Percentiles rank a stretch among this genome's conserved stretches.
phyloP scores from a whole-genome alignment of 192 early-diverging fungal species.

The Mortierella antarctica region DNA sequence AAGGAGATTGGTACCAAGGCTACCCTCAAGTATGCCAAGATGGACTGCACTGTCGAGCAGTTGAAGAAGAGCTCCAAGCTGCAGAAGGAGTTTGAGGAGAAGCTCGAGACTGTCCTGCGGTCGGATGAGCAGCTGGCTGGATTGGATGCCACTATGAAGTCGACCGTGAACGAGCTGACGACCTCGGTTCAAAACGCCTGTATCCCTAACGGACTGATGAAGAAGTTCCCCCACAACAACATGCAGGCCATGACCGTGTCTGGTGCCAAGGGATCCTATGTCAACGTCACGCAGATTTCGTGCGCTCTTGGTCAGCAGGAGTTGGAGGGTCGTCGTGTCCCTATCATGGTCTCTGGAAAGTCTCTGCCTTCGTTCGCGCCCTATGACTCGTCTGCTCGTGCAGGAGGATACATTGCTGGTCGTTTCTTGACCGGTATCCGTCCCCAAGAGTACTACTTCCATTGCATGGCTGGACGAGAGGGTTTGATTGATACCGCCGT shows the following conservation, averaged over 20 bases:
- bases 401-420: slow-evolving; percentile 96
- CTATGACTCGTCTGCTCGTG: slow-evolving; percentile 89
- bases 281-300: slow-evolving; percentile 98
- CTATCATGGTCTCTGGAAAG: slow-evolving; percentile 97
- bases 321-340: slow-evolving; percentile 97
- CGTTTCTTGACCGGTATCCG: slow-evolving; percentile 99
- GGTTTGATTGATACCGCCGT: slow-evolving; percentile 99
- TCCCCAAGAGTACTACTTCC: slow-evolving; percentile 93
- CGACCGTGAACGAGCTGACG: slow-evolving; percentile 84
- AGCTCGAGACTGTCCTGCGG: slow-evolving; percentile 89
- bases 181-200: slow-evolving; percentile 80
- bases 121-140: slow-evolving; percentile 87
- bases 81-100: slow-evolving; percentile 68
- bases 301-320: slow-evolving; percentile 98
- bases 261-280: slow-evolving; percentile 96
- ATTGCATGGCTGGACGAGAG: slow-evolving; percentile 99
- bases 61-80: slow-evolving; percentile 36
- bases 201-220: slow-evolving; percentile 77
- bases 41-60: slow-evolving; percentile 53
- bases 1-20: slow-evolving; percentile 75
- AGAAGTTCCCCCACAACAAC: slow-evolving; percentile 94
- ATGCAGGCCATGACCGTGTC: slow-evolving; percentile 99
- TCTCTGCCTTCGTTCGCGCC: slow-evolving; percentile 94
- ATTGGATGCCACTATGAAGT: slow-evolving; percentile 90
- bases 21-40: slow-evolving; percentile 78